Base-by-base conservation (phyloP, 257 asterid genomes). In the Capsicum pubescens region DNA sequence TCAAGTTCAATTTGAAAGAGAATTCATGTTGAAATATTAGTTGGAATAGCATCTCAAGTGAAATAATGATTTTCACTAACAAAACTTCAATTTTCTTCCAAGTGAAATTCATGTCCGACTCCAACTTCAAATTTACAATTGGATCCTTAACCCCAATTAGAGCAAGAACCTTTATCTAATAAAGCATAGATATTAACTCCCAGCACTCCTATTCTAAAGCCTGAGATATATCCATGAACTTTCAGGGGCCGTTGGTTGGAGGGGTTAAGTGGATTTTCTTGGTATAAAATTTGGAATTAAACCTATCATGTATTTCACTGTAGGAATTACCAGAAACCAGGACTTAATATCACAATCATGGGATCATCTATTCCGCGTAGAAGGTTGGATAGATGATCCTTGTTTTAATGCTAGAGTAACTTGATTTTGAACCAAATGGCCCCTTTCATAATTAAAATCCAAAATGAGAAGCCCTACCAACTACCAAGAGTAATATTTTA, bases 401-500 rank as follows among this genome's bases (percentile, higher is more conserved):
- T 6, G 48, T 44, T 44, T 4, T 44, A 44, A 44, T 44, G 7
- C 48, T 7, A 44, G 48, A 4, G 48, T 44, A 44, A 44, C 48
- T 7, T 44, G 48, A 7, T 44, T 44, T 5, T 44, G 48, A 44
- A 44, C 48, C 48, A 44, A 44, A 44, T 1, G 48, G 6, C 48
- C 48, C 48, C 48, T 44, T 44, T 4, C 6, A 44, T 44, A 44
- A 39, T 39, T 39, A 39, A 39, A 39, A 39, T 39, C 44, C 44
- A 4, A 44, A 44, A 44, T 44, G 48, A 44, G 71, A 32, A 66
- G 71, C 14, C n/a, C 46, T 11, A 66, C 46, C 71, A 66, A 66
- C 71, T 11, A 66, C 71, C 71, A 66, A 66, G 71, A 32, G 13
- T 32, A 66, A 66, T 50, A 26, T 76, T 76, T 42, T 52, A 52